phyloP scores from a whole-genome alignment of 345 rosid species.

The Geranium rotundifolium region DNA sequence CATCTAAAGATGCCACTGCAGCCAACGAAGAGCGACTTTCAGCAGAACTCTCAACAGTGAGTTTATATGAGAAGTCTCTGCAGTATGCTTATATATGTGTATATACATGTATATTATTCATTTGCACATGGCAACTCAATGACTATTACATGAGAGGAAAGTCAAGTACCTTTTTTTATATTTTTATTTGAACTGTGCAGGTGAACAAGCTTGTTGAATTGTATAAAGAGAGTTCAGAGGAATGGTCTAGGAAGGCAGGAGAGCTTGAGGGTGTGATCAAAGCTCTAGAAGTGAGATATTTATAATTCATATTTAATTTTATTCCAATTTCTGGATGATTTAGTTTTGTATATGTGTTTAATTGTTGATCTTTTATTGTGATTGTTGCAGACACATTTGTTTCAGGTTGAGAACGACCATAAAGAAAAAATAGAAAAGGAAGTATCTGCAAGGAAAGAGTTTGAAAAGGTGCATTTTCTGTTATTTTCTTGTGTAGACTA shows the following conservation, averaged over 20 bases:
- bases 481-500: neutral
- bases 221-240: slow-evolving; percentile 86
- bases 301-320: too few relatives aligned
- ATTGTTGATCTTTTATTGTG: neutral
- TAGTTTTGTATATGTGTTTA: neutral
- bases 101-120: neutral
- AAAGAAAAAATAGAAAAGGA: slow-evolving; percentile 75
- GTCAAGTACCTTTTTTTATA: neutral
- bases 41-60: slow-evolving; percentile 79
- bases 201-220: slow-evolving; percentile 79
- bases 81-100: neutral
- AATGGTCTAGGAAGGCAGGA: slow-evolving; percentile 86
- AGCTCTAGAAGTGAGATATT: slow-evolving; percentile 67
- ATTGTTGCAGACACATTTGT: slow-evolving; percentile 41
- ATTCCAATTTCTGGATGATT: too few relatives aligned
- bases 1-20: slow-evolving; percentile 55
- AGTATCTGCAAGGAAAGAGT: slow-evolving; percentile 41
- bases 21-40: slow-evolving; percentile 55
- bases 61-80: slow-evolving; percentile 12
- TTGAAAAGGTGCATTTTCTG: slow-evolving; percentile 51
- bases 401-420: slow-evolving; percentile 63
- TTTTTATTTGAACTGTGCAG: slow-evolving; percentile 17
- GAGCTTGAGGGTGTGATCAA: slow-evolving; percentile 96
- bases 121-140: neutral
- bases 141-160: neutral